phyloP scores from a whole-genome alignment of 495 filamentous ascomycete genomes.

The Letharia columbiana region DNA sequence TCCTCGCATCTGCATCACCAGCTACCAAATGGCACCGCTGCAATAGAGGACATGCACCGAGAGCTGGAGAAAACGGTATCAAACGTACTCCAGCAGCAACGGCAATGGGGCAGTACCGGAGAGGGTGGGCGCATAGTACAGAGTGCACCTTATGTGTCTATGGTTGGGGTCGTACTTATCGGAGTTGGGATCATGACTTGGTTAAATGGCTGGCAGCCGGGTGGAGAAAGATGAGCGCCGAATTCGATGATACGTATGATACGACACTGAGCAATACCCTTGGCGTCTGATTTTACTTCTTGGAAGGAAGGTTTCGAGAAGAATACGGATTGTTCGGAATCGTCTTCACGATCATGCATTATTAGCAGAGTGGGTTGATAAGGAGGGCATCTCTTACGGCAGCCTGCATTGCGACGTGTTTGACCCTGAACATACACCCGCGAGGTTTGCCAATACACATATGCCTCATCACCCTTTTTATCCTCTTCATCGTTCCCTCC shows the following conservation, averaged over 20 bases:
- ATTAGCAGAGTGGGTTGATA: not conserved
- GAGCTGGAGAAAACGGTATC: slow-evolving; percentile 36
- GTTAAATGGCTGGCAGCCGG: slow-evolving; percentile 74
- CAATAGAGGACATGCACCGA: slow-evolving; percentile 23
- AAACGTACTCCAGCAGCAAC: slow-evolving; percentile 35
- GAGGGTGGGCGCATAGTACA: slow-evolving; percentile 43
- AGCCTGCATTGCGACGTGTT: not conserved
- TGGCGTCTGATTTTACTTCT: not conserved
- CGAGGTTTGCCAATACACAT: not conserved
- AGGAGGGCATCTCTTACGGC: not conserved
- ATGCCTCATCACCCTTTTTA: not conserved
- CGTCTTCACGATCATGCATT: not conserved
- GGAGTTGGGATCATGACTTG: slow-evolving; percentile 92
- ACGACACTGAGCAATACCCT: not conserved
- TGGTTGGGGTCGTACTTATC: slow-evolving; percentile 80
- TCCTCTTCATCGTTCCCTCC: not conserved
- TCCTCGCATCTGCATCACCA: slow-evolving; percentile 8
- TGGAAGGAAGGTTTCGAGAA: not conserved
- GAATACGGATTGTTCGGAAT: not conserved
- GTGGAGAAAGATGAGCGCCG: slow-evolving; percentile 46
- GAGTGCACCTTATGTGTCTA: slow-evolving; percentile 73
- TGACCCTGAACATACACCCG: not conserved
- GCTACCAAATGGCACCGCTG: slow-evolving; percentile 16
- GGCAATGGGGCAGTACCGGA: slow-evolving; percentile 17
- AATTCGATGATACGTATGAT: not conserved